These are phyloP conservation scores for Solanum medicagineum DNA, from an alignment of 257 asterid species.

Conservation along the genomic window DNA sequence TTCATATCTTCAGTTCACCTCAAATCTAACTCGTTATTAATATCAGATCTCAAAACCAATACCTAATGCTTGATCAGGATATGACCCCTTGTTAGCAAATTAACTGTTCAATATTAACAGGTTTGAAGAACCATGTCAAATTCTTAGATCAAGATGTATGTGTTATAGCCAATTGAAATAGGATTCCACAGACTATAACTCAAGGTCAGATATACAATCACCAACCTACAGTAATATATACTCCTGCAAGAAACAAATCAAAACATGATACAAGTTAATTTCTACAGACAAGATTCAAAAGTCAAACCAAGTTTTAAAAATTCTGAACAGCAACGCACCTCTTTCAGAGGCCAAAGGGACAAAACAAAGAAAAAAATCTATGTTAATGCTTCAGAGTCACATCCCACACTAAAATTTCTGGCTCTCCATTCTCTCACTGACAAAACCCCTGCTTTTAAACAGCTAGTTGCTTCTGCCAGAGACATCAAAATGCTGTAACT, in stretches of 20 bases:
- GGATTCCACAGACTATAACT: not conserved
- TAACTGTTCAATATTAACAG: not conserved
- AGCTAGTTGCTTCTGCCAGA: not conserved
- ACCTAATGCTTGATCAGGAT: not conserved
- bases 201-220: not conserved
- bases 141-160: not conserved
- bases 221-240: not conserved
- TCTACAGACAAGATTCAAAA: not conserved
- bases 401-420: not conserved
- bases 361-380: not conserved
- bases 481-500: not conserved
- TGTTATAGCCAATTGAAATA: not conserved
- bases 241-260: not conserved
- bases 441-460: not conserved
- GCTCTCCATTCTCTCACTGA: not conserved
- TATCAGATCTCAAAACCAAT: not conserved
- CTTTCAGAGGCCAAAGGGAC: not conserved
- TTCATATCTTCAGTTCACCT: not conserved
- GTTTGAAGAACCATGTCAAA: not conserved
- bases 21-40: not conserved
- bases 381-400: not conserved
- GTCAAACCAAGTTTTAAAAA: not conserved
- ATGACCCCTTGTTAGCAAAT: not conserved
- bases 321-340: not conserved
- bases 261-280: not conserved